Evolutionary conservation across 1,284 basidiomycete species (phyloP).

Genomic region (Cutaneotrichosporon sp.): DNA sequence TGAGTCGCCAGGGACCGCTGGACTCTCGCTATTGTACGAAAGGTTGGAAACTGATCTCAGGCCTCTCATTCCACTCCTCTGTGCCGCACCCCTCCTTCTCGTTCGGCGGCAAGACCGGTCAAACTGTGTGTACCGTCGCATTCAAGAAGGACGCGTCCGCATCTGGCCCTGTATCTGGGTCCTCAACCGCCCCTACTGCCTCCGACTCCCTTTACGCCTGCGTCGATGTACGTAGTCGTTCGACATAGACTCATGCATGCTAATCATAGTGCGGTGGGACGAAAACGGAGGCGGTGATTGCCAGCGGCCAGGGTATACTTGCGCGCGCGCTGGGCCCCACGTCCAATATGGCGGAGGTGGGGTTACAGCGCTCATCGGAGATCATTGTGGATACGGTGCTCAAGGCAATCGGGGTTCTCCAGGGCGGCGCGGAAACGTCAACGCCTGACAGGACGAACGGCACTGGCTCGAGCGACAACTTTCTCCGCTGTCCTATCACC

Average conservation of each 20-base stretch:
- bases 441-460: neutral
- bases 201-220: slow-evolving; percentile 20
- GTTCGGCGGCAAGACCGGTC: slow-evolving; percentile 46
- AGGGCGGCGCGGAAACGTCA: neutral
- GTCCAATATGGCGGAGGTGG: slow-evolving; percentile 37
- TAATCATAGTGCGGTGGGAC: slow-evolving; percentile 31
- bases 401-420: slow-evolving; percentile 13
- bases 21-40: neutral
- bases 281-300: slow-evolving; percentile 33
- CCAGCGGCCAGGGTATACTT: slow-evolving; percentile 11
- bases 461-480: neutral
- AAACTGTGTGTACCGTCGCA: slow-evolving; percentile 46
- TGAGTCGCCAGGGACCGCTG: slow-evolving; percentile 22
- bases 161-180: no score
- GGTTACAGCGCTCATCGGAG: slow-evolving; percentile 20
- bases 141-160: slow-evolving; percentile 39
- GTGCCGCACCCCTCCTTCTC: slow-evolving; percentile 46
- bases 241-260: neutral
- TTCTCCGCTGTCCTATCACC: slow-evolving; percentile 2
- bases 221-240: slow-evolving; percentile 27
- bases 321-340: slow-evolving; percentile 27
- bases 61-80: slow-evolving; percentile 27
- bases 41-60: neutral
- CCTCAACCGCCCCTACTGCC: neutral
- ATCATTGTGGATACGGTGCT: slow-evolving; percentile 25